Evolutionary conservation across 805 yeast genomes (phyloP), one percentile per base, ranked within the genome.

Genomic region (Candida orba): DNA sequence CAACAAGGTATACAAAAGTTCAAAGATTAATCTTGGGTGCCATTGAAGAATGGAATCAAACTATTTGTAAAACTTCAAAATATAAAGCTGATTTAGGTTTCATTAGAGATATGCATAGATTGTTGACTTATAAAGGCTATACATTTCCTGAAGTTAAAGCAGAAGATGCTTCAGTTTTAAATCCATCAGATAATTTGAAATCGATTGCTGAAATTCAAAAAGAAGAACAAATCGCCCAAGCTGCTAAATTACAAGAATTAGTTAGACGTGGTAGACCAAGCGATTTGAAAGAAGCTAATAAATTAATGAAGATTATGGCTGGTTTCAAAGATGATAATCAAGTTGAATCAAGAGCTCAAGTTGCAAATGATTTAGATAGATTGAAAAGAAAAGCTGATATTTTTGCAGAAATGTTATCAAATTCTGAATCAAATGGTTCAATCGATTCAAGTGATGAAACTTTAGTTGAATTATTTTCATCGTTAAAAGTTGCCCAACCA

Each of bases 31-130:
- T 91, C 50, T 72, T 93, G 57, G 90, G 93, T 46, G 87, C 90
- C 44, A 84, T 93, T 57, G 96, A 91, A 64, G 98, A 93, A 64
- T 93, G 99, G 99, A 81, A 86, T 61, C 95, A 87, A 62, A 91
- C 98, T 2, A 79, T 93, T 43, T 91, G 97, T 65, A 80, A 81
- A 56, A 88, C 93, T 42, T 80, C 95, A 24, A 75, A 87, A 58
- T 86, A 93, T 64, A 87, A 86, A 60, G 95, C 89, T 36, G 99
- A 93, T 62, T 71, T 93, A 55, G 93, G 90, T 3, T 87, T 84
- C 62, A 85, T 93, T 52, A 78, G 93, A 52, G 99, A 93, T 60
- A 93, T 93, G 99, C 96, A 90, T 69, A 75, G 97, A 44, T 71
- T 93, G 43, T 73, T 93, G 54, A 72, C 84, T 49, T 84, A 84